A percentile compares a stretch with the other conserved stretches of the same genome.
These are phyloP conservation scores for Paramicrosporidium saccamoebae DNA, from an alignment of 371 early-diverging fungal genomes.

Conservation along the genomic window DNA sequence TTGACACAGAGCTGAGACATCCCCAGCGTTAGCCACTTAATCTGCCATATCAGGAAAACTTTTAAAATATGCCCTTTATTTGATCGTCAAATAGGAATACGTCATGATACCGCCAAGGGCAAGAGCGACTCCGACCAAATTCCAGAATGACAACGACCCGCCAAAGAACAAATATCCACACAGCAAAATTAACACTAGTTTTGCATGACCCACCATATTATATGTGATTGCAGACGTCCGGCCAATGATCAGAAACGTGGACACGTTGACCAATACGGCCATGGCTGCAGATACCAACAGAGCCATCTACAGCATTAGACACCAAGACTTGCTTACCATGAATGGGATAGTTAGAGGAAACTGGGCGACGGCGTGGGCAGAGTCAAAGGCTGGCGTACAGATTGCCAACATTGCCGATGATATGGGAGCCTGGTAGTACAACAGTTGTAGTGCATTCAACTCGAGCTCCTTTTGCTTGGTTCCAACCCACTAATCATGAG, in stretches of 20 bases:
- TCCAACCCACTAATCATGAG: conserved; percentile 6
- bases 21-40: too few relatives aligned
- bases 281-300: conserved; percentile 3
- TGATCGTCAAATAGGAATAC: too few relatives aligned
- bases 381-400: conserved; percentile 3
- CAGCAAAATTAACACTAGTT: too few relatives aligned
- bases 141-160: too few relatives aligned
- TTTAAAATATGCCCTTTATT: too few relatives aligned
- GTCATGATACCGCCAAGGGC: too few relatives aligned
- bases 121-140: too few relatives aligned
- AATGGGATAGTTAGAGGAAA: conserved; percentile 4
- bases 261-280: conserved; percentile 6
- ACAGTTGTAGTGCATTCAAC: conserved; percentile 4
- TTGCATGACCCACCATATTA: conserved; percentile 6
- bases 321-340: conserved; percentile 2
- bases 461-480: conserved; percentile 6
- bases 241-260: conserved; percentile 6
- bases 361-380: too few relatives aligned
- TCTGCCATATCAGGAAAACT: too few relatives aligned
- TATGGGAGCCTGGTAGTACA: conserved; percentile 6
- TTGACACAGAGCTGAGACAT: too few relatives aligned
- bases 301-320: neutral
- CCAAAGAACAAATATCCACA: too few relatives aligned
- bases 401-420: conserved; percentile 5
- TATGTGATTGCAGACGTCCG: conserved; percentile 4